Percentiles rank a stretch among this genome's conserved stretches.
Evolutionary conservation across 805 yeast genomes (phyloP).

Genomic region (Danielia reshetovae): DNA sequence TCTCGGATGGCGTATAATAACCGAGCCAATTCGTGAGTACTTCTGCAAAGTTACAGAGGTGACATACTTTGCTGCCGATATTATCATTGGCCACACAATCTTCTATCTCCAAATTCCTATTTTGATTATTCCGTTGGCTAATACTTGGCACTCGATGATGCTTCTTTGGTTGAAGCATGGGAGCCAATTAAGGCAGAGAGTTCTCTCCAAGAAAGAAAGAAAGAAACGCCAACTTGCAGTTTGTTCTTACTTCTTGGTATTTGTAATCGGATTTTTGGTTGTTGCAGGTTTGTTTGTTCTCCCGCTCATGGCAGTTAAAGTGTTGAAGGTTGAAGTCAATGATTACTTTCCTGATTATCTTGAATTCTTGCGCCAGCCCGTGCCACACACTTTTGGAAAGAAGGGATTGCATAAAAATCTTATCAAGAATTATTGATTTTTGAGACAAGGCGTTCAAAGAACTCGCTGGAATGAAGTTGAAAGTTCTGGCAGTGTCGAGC

Average conservation of each 20-base stretch:
- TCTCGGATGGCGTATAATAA: conserved; percentile 55
- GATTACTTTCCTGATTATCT: background rate
- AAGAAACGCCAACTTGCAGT: conserved; percentile 35
- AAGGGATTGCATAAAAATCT: conserved; percentile 34
- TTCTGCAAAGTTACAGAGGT: conserved; percentile 61
- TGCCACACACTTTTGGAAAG: conserved; percentile 17
- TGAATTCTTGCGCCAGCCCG: conserved; percentile 39
- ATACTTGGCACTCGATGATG: conserved; percentile 62
- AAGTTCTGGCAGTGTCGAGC: background rate
- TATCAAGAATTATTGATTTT: conserved; percentile 5
- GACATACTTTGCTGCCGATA: conserved; percentile 65
- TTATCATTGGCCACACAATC: conserved; percentile 54
- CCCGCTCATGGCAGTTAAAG: no score
- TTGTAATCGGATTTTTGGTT: conserved; percentile 22
- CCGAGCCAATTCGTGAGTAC: conserved; percentile 65
- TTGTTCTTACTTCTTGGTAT: conserved; percentile 30
- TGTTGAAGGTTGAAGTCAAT: background rate
- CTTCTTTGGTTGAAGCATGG: conserved; percentile 66
- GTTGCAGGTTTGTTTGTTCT: conserved; percentile 32
- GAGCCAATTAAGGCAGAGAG: conserved; percentile 45
- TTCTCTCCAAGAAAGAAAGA: conserved; percentile 40
- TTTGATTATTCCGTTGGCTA: conserved; percentile 58
- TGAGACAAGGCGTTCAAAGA: no score
- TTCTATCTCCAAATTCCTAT: conserved; percentile 58
- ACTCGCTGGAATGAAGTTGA: background rate